Conservation (phyloP, 2,329 filamentous ascomycete species). For the Talaromyces islandicus region DNA sequence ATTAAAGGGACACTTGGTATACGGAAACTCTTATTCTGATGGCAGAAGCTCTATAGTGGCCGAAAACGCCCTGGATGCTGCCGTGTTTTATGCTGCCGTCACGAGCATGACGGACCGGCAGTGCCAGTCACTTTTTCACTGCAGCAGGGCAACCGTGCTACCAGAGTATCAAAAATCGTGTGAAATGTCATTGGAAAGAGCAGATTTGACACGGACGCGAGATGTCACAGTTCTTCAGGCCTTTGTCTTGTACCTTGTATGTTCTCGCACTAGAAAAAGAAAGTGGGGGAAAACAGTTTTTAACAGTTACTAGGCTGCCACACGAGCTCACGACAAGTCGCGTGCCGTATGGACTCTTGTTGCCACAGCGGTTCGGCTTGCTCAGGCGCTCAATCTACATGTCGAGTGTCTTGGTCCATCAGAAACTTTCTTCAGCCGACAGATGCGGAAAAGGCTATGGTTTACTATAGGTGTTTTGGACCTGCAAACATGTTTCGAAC, state of each 20-base stretch:
- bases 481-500: constrained; percentile 7
- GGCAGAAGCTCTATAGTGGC: constrained; percentile 1
- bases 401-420: constrained; percentile 9
- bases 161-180: constrained; percentile 13
- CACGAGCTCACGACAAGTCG: constrained; percentile 19
- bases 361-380: constrained; percentile 23
- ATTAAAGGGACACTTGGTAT: constrained; percentile 11
- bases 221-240: constrained; percentile 18
- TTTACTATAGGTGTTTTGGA: constrained; percentile 11
- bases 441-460: constrained; percentile 12
- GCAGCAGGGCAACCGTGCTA: constrained; percentile 6
- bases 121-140: constrained; percentile 10
- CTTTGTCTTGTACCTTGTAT: constrained; percentile 19
- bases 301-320: constrained; percentile 11
- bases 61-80: constrained; percentile 13
- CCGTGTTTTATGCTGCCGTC: constrained; percentile 16
- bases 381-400: constrained; percentile 18
- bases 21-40: constrained; percentile 9
- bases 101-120: constrained; percentile 15
- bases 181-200: constrained; percentile 13
- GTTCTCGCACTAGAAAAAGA: background rate
- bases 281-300: background rate
- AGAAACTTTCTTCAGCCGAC: constrained; percentile 15
- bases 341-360: constrained; percentile 24
- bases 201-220: constrained; percentile 12